Evolutionary conservation across 202 grass and related monocot species (phyloP).

Genomic region (Zoysia matrella): DNA sequence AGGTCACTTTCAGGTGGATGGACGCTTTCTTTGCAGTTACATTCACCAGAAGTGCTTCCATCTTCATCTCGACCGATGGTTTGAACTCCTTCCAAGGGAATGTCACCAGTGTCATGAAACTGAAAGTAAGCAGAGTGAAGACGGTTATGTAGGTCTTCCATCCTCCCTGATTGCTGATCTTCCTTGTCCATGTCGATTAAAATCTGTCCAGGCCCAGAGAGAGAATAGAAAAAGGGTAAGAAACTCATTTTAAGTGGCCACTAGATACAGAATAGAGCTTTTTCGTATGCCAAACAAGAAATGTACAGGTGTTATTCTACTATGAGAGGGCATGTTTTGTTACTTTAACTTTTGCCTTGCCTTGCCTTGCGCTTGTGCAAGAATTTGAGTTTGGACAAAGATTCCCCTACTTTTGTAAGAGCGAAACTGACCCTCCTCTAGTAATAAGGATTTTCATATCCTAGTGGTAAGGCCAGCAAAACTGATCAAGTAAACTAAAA

Average conservation of each 20-base stretch:
- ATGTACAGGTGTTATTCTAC: background rate
- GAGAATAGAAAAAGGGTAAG: background rate
- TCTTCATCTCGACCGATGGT: conserved; percentile 38
- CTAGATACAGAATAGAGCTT: background rate
- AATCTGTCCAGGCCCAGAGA: conserved; percentile 45
- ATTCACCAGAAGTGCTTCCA: conserved; percentile 46
- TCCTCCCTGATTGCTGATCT: conserved; percentile 62
- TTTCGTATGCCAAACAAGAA: background rate
- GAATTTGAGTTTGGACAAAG: background rate
- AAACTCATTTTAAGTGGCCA: conserved; percentile 20
- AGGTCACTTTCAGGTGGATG: conserved; percentile 27
- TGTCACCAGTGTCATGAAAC: conserved; percentile 43
- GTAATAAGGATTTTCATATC: background rate
- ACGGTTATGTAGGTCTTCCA: conserved; percentile 59
- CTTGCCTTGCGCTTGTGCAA: background rate
- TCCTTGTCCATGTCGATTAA: conserved; percentile 85
- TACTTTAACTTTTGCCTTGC: background rate
- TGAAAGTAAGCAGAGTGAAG: conserved; percentile 67
- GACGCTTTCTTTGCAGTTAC: conserved; percentile 19
- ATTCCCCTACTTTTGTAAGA: too few relatives aligned
- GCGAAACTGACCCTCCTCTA: too few relatives aligned
- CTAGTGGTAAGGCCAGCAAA: conserved; percentile 1
- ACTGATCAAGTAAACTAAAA: background rate
- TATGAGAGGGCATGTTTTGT: background rate
- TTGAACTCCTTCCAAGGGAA: conserved; percentile 44